Percentiles rank a stretch among this genome's conserved stretches.
Conservation (phyloP, 2,329 filamentous ascomycete genomes). For the Verticillium tricorpus region DNA sequence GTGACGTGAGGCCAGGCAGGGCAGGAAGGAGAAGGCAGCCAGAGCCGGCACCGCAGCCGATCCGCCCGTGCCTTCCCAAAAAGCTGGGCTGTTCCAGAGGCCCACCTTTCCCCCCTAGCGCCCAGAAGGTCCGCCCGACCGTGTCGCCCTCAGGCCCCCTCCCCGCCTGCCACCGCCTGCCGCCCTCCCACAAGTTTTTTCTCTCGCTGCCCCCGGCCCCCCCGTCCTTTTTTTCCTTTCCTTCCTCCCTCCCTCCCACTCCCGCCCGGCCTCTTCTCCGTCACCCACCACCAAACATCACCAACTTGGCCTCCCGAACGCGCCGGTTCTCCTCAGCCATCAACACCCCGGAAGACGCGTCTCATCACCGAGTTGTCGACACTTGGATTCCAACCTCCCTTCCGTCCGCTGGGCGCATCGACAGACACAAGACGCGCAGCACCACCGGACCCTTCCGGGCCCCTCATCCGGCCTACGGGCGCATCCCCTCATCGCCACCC, state of each 20-base stretch:
- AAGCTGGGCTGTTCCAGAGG: conserved; percentile 1
- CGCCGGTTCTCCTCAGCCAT: conserved; percentile 1
- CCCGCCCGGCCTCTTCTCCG: conserved; percentile 2
- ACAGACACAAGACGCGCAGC: not conserved
- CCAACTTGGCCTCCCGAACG: not conserved
- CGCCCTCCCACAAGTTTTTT: conserved; percentile 14
- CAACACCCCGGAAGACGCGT: not conserved
- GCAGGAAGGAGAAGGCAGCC: not conserved
- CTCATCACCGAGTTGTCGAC: not conserved
- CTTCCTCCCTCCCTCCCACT: not conserved
- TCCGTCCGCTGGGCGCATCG: not conserved
- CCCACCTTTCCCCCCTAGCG: conserved; percentile 1
- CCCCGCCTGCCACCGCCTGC: conserved; percentile 11
- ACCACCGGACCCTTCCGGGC: not conserved
- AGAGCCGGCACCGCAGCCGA: not conserved
- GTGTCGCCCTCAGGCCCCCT: conserved; percentile 5
- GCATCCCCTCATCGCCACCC: not conserved
- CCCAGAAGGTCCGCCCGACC: conserved; percentile 8
- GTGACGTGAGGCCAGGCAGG: not conserved
- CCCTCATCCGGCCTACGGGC: not conserved
- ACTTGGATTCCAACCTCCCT: not conserved
- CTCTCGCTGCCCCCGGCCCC: conserved; percentile 8
- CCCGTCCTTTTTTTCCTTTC: conserved; percentile 5
- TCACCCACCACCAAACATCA: not conserved
- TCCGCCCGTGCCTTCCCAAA: not conserved